Evolutionary conservation across 495 filamentous ascomycete genomes (phyloP), one percentile per base, ranked within the genome.

Genomic region (Penicillium daleae): DNA sequence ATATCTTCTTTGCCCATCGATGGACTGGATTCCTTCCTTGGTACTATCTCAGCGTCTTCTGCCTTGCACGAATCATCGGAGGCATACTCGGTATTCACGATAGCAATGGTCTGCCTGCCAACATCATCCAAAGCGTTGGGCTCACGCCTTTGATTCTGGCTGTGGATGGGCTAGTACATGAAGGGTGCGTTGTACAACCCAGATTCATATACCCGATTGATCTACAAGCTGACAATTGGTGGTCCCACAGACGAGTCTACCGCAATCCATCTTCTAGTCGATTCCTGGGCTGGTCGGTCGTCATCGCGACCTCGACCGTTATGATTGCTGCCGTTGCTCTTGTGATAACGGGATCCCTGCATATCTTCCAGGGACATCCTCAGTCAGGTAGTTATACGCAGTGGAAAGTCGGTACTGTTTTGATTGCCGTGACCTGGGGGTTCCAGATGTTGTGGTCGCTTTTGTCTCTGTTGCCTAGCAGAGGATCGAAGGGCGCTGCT

Each of bases 91-190:
- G 29, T 13, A 22, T 53, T 13, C 7, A 53, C 29, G 51, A 53
- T 35, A 22, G 19, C 4, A 4, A 19, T 19, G 32, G 51, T 3
- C 17, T 35, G n/a, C 29, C 51, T 12, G 51, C 51, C 51, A 53
- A 53, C 29, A 53, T 35, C 7, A 53, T 53, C 8, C 32, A 31
- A 53, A 53, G 51, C 19, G 51, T 53, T n/a, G 51, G 51, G 2
- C 15, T 53, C 32, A 32, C 51, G 10, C 51, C 51, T 53, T 35
- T 53, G 9, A 31, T 53, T 53, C 51, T 53, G 3, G 51, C 27
- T 0, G 19, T 22, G 9, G 51, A 31, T 19, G 51, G 51, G 12
- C 22, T 53, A 53, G 27, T 53, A 21, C 51, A 53, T 29, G 51
- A 53, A 35, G 51, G 29, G 51, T 53, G 22, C 6, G 46, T 27